These are phyloP conservation scores for Skeletonema grethae DNA, from an alignment of 108 stramenopile genomes.

Conservation along the genomic window DNA sequence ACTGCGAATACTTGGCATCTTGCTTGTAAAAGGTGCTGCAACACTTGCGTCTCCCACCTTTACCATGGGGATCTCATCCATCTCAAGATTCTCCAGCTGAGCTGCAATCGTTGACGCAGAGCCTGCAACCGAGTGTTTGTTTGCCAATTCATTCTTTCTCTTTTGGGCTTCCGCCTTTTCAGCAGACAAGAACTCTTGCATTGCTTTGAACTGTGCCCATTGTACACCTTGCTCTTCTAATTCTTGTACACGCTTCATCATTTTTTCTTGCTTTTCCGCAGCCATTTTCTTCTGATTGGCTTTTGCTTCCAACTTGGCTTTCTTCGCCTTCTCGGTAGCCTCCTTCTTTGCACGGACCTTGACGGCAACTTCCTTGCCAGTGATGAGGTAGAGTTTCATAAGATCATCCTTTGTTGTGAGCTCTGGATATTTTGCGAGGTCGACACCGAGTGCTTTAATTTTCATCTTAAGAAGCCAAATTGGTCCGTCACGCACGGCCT, in stretches of 20 bases:
- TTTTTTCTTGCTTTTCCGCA: slow-evolving; percentile 67
- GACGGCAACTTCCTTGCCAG: slow-evolving; percentile 67
- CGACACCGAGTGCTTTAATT: slow-evolving; percentile 66
- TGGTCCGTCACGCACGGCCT: slow-evolving; percentile 59
- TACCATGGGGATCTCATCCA: slow-evolving; percentile 86
- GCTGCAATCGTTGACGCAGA: slow-evolving; percentile 72
- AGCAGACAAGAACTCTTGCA: slow-evolving; percentile 78
- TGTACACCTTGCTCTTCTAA: slow-evolving; percentile 80
- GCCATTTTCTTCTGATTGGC: slow-evolving; percentile 57
- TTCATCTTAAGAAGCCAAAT: slow-evolving; percentile 65
- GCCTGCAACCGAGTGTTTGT: slow-evolving; percentile 64
- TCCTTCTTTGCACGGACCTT: slow-evolving; percentile 62
- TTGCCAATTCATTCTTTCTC: slow-evolving; percentile 52
- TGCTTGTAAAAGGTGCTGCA: slow-evolving; percentile 96
- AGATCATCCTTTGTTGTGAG: slow-evolving; percentile 84
- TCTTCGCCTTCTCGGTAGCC: slow-evolving; percentile 56
- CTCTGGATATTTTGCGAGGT: slow-evolving; percentile 84
- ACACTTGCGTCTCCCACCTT: slow-evolving; percentile 97
- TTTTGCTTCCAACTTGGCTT: slow-evolving; percentile 57
- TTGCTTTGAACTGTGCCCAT: slow-evolving; percentile 85
- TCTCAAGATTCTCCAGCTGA: slow-evolving; percentile 81
- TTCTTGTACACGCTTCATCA: slow-evolving; percentile 67
- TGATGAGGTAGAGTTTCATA: slow-evolving; percentile 81
- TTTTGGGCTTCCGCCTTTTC: slow-evolving; percentile 72
- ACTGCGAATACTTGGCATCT: slow-evolving; percentile 95